Evolutionary conservation across 78 protist species (phyloP).

Genomic region (Pigoraptor vietnamica): DNA sequence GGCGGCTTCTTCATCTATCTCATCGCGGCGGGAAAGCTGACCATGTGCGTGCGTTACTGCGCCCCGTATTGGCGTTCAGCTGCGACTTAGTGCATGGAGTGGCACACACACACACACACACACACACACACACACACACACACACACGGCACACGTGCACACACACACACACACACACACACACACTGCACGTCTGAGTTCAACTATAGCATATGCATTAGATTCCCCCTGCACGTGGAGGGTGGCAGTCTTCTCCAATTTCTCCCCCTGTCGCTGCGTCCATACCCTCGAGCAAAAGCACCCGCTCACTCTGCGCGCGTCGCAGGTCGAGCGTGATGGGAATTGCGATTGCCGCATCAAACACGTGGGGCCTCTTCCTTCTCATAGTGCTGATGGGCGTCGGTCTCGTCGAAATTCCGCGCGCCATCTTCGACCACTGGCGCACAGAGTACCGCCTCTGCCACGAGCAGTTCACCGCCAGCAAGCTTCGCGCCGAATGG

Average conservation of each 20-base stretch:
- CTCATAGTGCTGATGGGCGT: slow-evolving; percentile 46
- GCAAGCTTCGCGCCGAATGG: slow-evolving; percentile 3
- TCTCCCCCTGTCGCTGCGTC: too few species aligned
- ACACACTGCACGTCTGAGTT: too few species aligned
- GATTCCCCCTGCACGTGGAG: too few species aligned
- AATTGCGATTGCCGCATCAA: slow-evolving; percentile 52
- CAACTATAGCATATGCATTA: too few species aligned
- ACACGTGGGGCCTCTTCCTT: slow-evolving; percentile 58
- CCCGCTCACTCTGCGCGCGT: too few species aligned
- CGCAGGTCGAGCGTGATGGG: slow-evolving; percentile 23
- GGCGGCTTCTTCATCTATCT: slow-evolving; percentile 27
- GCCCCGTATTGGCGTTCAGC: too few species aligned
- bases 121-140: too few species aligned
- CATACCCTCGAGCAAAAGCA: too few species aligned
- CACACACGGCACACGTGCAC: too few species aligned
- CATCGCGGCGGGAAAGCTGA: slow-evolving; percentile 16
- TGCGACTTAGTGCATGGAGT: too few species aligned
- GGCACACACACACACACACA: not conserved
- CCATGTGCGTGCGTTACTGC: not conserved
- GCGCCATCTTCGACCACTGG: slow-evolving; percentile 23
- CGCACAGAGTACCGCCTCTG: slow-evolving; percentile 4
- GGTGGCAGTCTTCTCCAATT: too few species aligned
- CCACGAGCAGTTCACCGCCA: slow-evolving; percentile 34
- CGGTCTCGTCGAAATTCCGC: slow-evolving; percentile 57
- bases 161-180: too few species aligned